Conservation (phyloP, 2,329 filamentous ascomycete species). For the Coniochaeta prunicola region DNA sequence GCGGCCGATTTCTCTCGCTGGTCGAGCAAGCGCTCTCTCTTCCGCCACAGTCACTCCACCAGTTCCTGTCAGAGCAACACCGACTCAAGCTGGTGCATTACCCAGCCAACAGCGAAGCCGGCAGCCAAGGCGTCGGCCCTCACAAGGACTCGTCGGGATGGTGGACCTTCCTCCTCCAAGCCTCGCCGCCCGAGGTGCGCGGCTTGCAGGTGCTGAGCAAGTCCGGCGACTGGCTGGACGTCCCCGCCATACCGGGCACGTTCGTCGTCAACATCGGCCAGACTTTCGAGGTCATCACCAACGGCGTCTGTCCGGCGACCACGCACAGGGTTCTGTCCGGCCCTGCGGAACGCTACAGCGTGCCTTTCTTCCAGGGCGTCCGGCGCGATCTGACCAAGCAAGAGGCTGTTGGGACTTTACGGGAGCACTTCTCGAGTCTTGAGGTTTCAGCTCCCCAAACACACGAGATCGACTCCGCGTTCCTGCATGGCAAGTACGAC, state of each 20-base stretch:
- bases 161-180: constrained; percentile 58
- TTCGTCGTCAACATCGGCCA: constrained; percentile 54
- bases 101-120: constrained; percentile 20
- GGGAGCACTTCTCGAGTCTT: constrained; percentile 25
- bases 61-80: constrained; percentile 49
- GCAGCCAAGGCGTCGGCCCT: constrained; percentile 48
- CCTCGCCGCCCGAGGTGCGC: constrained; percentile 39
- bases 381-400: constrained; percentile 34
- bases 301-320: constrained; percentile 45
- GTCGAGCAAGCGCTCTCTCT: constrained; percentile 48
- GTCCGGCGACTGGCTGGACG: constrained; percentile 40
- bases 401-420: constrained; percentile 31
- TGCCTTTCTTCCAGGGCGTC: constrained; percentile 43
- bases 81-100: constrained; percentile 53
- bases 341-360: constrained; percentile 28
- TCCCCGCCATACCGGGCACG: constrained; percentile 36
- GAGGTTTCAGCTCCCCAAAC: constrained; percentile 26
- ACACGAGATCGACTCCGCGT: constrained; percentile 37
- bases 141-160: constrained; percentile 58
- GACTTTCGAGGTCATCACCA: constrained; percentile 49
- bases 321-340: constrained; percentile 34
- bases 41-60: constrained; percentile 37
- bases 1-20: constrained; percentile 46
- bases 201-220: constrained; percentile 45
- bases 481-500: constrained; percentile 40